Evolutionary conservation across 352 stramenopile species (phyloP).

Genomic region (Globisporangium camurandrum): DNA sequence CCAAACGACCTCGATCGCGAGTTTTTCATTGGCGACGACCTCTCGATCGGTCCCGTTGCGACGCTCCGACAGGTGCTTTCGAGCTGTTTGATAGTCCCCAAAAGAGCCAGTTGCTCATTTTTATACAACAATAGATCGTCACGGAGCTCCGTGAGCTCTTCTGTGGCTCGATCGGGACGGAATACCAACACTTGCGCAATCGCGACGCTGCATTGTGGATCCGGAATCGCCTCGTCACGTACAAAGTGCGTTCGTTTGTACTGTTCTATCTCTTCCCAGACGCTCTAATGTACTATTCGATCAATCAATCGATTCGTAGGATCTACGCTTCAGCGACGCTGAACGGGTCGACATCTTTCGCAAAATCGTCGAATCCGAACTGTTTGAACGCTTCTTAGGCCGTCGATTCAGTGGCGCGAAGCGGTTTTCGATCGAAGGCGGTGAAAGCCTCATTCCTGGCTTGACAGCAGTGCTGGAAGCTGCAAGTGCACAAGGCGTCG

Average conservation of each 20-base stretch:
- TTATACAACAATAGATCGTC: slow-evolving; percentile 71
- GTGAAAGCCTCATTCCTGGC: slow-evolving; percentile 93
- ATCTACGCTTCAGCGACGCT: slow-evolving; percentile 46
- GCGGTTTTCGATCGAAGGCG: slow-evolving; percentile 97
- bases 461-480: slow-evolving; percentile 94
- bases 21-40: slow-evolving; percentile 89
- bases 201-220: slow-evolving; percentile 85
- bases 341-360: slow-evolving; percentile 94
- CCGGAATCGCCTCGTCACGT: slow-evolving; percentile 49
- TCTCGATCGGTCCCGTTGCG: slow-evolving; percentile 73
- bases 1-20: slow-evolving; percentile 84
- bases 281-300: no score
- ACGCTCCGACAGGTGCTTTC: slow-evolving; percentile 49
- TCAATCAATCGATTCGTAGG: slow-evolving; percentile 7
- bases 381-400: slow-evolving; percentile 97
- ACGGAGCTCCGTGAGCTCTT: slow-evolving; percentile 93
- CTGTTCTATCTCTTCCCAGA: no score
- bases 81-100: background rate
- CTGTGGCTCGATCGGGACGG: slow-evolving; percentile 93
- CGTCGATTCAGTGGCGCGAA: slow-evolving; percentile 94
- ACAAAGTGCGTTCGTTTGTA: slow-evolving; percentile 40
- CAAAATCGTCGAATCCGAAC: slow-evolving; percentile 92
- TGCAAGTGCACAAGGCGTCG: slow-evolving; percentile 92
- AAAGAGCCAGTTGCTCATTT: background rate
- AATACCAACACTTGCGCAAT: slow-evolving; percentile 98